Conservation (phyloP, 148 eudicot species). For the Persicaria maculosa region DNA sequence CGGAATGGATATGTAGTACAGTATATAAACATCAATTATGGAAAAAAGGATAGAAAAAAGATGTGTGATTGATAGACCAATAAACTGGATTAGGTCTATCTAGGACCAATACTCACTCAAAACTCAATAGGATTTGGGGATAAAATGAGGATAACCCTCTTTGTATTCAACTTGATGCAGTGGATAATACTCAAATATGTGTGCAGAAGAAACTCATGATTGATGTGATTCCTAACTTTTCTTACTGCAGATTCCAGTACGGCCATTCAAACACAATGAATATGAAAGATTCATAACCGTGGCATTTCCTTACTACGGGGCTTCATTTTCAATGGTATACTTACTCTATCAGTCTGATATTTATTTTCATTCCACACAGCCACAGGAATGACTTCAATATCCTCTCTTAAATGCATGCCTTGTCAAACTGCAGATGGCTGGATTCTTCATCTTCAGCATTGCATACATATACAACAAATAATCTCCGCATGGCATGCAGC, state of each 20-base stretch:
- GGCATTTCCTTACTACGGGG: conserved; percentile 89
- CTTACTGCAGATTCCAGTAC: conserved; percentile 40
- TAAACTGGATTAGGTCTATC: no score
- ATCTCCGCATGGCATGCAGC: neutral
- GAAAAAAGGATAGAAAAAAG: neutral
- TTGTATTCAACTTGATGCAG: neutral
- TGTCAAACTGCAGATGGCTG: conserved; percentile 60
- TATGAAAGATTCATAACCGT: conserved; percentile 79
- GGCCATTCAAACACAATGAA: conserved; percentile 86
- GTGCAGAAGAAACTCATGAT: neutral
- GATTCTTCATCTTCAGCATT: conserved; percentile 66
- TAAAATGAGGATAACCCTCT: no score
- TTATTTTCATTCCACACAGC: neutral
- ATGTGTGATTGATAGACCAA: neutral
- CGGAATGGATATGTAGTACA: neutral
- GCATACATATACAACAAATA: conserved; percentile 78
- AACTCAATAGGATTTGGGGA: no score
- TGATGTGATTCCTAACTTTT: neutral
- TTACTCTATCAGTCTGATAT: neutral
- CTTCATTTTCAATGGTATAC: conserved; percentile 86
- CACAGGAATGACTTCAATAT: neutral
- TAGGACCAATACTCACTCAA: no score
- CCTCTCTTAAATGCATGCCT: neutral
- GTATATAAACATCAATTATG: neutral
- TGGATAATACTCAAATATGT: neutral